Percentiles rank a stretch among this genome's conserved stretches.
Evolutionary conservation across 2,329 filamentous ascomycete species (phyloP).

Genomic region (Cryoendolithus antarcticus): DNA sequence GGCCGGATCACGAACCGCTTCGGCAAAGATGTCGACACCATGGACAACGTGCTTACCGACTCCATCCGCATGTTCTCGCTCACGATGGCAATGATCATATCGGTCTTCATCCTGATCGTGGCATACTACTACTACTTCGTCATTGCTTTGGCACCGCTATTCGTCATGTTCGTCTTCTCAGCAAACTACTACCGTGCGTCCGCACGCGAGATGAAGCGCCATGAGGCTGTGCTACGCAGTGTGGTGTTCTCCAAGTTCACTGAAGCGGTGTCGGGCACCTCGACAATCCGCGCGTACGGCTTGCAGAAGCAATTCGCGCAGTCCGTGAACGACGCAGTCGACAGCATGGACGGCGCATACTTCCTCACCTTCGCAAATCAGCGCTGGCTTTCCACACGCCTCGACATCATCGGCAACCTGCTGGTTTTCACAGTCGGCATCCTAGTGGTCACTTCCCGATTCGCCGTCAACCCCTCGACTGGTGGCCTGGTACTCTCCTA

Average conservation of each 20-base stretch:
- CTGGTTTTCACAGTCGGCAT: slow-evolving; percentile 83
- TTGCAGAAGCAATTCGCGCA: slow-evolving; percentile 61
- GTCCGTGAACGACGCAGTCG: slow-evolving; percentile 60
- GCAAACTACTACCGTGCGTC: slow-evolving; percentile 82
- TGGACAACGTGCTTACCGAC: slow-evolving; percentile 87
- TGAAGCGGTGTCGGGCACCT: slow-evolving; percentile 72
- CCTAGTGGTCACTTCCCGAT: slow-evolving; percentile 81
- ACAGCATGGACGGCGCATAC: slow-evolving; percentile 89
- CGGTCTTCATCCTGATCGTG: slow-evolving; percentile 82
- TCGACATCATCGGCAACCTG: slow-evolving; percentile 72
- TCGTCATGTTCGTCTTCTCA: slow-evolving; percentile 67
- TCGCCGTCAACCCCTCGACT: slow-evolving; percentile 72
- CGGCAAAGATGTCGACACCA: slow-evolving; percentile 86
- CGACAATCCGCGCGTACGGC: slow-evolving; percentile 83
- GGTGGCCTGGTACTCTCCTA: slow-evolving; percentile 83
- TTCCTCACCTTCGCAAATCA: slow-evolving; percentile 94
- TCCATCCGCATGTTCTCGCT: slow-evolving; percentile 87
- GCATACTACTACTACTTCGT: slow-evolving; percentile 89
- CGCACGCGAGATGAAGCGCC: slow-evolving; percentile 86
- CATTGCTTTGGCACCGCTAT: slow-evolving; percentile 55
- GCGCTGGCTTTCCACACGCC: slow-evolving; percentile 74
- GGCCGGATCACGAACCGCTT: slow-evolving; percentile 95
- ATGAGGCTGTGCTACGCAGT: slow-evolving; percentile 80
- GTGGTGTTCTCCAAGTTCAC: slow-evolving; percentile 82
- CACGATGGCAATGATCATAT: slow-evolving; percentile 67